Conservation (phyloP, 2,329 filamentous ascomycete species). For the Xylaria sp. region DNA sequence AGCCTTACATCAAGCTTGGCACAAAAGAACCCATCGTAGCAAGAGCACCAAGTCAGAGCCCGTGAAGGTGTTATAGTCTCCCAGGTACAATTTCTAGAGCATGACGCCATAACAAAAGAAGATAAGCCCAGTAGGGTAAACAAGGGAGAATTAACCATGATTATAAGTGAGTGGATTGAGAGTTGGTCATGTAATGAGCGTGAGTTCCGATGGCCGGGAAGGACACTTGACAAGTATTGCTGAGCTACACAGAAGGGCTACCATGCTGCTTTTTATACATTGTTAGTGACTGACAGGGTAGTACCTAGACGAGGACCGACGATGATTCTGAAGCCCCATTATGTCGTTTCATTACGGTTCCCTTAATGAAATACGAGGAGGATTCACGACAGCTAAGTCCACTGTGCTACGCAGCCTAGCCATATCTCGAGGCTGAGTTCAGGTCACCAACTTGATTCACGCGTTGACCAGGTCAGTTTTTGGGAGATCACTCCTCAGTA, state of each 20-base stretch:
- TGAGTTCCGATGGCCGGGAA: neutral
- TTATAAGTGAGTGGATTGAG: neutral
- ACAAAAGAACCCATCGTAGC: conserved; percentile 28
- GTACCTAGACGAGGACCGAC: neutral
- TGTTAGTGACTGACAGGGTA: neutral
- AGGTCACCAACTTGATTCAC: neutral
- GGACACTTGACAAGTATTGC: neutral
- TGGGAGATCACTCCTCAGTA: no score
- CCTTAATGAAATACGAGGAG: conserved; percentile 14
- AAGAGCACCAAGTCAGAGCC: conserved; percentile 28
- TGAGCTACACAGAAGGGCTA: neutral
- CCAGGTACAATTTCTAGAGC: conserved; percentile 30
- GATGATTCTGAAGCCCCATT: conserved; percentile 1
- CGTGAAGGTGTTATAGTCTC: conserved; percentile 28
- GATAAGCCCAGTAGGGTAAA: conserved; percentile 13
- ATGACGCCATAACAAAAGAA: conserved; percentile 10
- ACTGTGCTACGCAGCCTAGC: neutral
- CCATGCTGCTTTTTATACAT: conserved; percentile 17
- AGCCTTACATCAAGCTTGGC: conserved; percentile 30
- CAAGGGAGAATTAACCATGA: neutral
- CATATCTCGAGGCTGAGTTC: neutral
- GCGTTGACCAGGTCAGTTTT: no score
- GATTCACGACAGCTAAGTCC: neutral
- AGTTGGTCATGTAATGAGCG: neutral
- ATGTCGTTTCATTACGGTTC: neutral